Base-by-base conservation (phyloP, 257 asterid species). In the Echium plantagineum region DNA sequence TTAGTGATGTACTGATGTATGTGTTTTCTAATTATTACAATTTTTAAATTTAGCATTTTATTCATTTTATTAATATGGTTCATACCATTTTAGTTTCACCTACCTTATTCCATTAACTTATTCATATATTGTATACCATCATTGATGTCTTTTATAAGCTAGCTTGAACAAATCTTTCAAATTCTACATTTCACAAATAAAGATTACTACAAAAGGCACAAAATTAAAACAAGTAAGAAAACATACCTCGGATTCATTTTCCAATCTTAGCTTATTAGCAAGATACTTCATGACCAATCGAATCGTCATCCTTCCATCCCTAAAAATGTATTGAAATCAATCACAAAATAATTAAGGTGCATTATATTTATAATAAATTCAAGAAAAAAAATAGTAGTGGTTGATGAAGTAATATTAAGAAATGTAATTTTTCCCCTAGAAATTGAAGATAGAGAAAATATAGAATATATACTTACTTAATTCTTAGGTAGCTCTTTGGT, bases 291-390 rank as follows among this genome's bases (percentile, higher is more conserved):
- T 76, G 22, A 93, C 97, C 65, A 93, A 61, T 61, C 89, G 83
- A 62, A 93, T 75, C 15, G 96, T 86, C 94, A 84, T 93, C 74
- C 74, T 85, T 48, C 90, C 96, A 75, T 93, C 99, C 78, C 99
- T 93, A 64, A 63, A 52, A 20, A 55, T 31, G 59, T 52, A 3
- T 12, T 0, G 19, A 30, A 22, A 66, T 56, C 55, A 46, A 38
- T 38, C 15, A 21, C 22, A 21, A 21, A 55, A 9, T 8, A 21
- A 38, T n/a, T 8, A 42, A 42, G 1, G 2, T 7, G 46, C 13
- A 7, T 35, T 10, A 53, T 53, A 53, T n/a, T 53, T 7, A 53
- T 19, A 19, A 53, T 53, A 53, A 53, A 19, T 19, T 17, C 56
- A 53, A 10, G 22, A 53, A 6, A 53, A 17, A 51, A 52, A 0